Base-by-base conservation (phyloP, 495 filamentous ascomycete species). In the Pyronema omphalodes region DNA sequence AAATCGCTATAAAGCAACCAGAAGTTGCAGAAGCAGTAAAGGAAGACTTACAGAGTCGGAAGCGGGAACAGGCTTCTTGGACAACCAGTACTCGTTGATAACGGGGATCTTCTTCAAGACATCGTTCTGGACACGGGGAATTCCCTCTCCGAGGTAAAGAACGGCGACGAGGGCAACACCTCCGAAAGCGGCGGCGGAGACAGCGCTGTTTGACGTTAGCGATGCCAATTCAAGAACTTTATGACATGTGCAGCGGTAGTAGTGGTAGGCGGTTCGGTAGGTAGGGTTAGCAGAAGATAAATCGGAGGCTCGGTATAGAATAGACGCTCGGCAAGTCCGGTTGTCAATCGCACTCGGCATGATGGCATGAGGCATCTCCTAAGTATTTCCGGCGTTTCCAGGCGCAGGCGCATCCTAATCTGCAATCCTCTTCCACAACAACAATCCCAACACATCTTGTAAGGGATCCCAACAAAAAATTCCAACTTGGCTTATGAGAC, bases 41-140 rank as follows among this genome's bases (percentile, higher is more conserved):
- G 9, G 18, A 11, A 14, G 11, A 50, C 56, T 46, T 59, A 65
- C 62, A 40, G 55, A 62, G 48, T 66, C 63, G 29, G 62, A 65
- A 9, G 62, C 62, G 6, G 55, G 55, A 34, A 54, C 29, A 14
- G 56, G 51, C 50, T 55, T 53, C 57, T 58, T 55, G 41, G 43
- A 33, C 15, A 37, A 51, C 58, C 59, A 66, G 57, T 65, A 66
- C 15, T 51, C 35, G 9, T 59, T 59, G 37, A 66, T 49, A 37
- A 66, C 15, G 14, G 63, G 63, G 29, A 66, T 40, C 23, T 60
- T 58, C 54, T 62, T n/a, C 7, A 66, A 37, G 15, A 66, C 37
- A 40, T 66, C 63, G 12, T 55, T 54, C 52, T 58, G 62, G 23
- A 66, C 59, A n/a, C 63, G 63, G 9, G 63, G 63, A 44, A 66